These are phyloP conservation scores for Paecilomyces sp. DNA, from an alignment of 2,329 filamentous ascomycete species.

Conservation along the genomic window DNA sequence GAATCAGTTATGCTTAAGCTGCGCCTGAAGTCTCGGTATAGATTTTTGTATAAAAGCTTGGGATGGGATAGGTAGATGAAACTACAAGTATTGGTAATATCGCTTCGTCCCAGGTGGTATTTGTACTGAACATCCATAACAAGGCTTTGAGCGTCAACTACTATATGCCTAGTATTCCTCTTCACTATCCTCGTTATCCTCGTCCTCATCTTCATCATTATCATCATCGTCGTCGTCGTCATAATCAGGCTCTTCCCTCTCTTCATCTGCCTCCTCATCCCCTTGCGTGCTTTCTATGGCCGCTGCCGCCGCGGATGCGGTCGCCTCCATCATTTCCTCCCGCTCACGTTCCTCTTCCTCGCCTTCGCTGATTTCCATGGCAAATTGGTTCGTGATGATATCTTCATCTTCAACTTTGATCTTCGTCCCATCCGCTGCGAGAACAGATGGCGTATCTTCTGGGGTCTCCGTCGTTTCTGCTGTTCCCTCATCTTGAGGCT, in stretches of 20 bases:
- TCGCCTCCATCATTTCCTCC: conserved; percentile 21
- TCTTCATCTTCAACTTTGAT: conserved; percentile 15
- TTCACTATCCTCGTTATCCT: background rate
- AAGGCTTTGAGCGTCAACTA: background rate
- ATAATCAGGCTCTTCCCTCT: conserved; percentile 13
- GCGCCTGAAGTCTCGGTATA: too few relatives aligned
- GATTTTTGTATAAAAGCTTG: too few relatives aligned
- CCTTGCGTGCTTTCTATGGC: conserved; percentile 10
- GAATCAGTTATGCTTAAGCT: too few relatives aligned
- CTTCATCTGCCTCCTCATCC: conserved; percentile 14
- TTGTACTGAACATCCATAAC: background rate
- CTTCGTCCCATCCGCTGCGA: conserved; percentile 2
- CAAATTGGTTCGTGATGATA: conserved; percentile 1
- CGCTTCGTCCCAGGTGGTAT: too few relatives aligned
- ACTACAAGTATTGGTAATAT: too few relatives aligned
- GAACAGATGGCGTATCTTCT: conserved; percentile 2
- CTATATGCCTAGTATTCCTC: background rate
- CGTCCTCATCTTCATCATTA: conserved; percentile 3
- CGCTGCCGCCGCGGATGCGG: conserved; percentile 17
- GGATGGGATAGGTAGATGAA: too few relatives aligned
- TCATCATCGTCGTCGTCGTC: conserved; percentile 3
- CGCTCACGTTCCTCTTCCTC: conserved; percentile 26
- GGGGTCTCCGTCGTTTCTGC: background rate
- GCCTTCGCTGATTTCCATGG: conserved; percentile 13
- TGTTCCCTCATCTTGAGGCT: background rate